Base-by-base conservation (phyloP, 345 rosid genomes). In the Cardamine resedifolia region DNA sequence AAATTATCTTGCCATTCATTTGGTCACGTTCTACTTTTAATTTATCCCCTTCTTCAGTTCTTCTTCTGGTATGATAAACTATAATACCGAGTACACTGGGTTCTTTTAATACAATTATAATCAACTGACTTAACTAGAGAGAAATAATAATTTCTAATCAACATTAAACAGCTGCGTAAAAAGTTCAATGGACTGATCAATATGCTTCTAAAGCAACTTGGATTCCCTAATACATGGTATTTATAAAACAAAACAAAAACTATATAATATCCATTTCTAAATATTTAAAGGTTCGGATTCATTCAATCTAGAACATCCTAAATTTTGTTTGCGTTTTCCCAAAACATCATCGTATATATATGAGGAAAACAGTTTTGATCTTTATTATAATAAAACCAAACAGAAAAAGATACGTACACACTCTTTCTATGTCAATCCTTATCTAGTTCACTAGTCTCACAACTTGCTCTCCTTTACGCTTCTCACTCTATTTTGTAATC, bases 11-110 rank as follows among this genome's bases (percentile, higher is more conserved):
- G 57, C 64, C 48, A 15, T 20, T 30, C 11, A 44, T 36, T 36
- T 70, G 33, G 50, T 0, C 67, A 11, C 18, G 64, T 66, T 64
- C 36, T 20, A 44, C 62, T 71, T 39, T 38, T 56, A 8, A 18
- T 64, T 45, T 34, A 47, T 55, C 21, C 6, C 39, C 24, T 23
- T 23, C 24, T 43, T 52, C n/a, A n/a, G n/a, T n/a, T n/a, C 69
- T 52, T 49, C 15, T 28, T 20, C 30, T 43, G 14, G 58, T 36
- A 26, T 38, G n/a, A 21, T 36, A 18, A 41, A 41, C n/a, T n/a
- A n/a, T 5, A 38, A 38, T 7, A 20, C 36, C 30, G 39, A 38
- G 0, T 56, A 36, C 50, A 45, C 44, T 12, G 12, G 0, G 3
- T 20, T 50, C 28, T 30, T 58, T 10, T 33, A 23, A 23, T 19